Evolutionary conservation across 1,284 basidiomycete species (phyloP).

Genomic region (Marasmius sp.): DNA sequence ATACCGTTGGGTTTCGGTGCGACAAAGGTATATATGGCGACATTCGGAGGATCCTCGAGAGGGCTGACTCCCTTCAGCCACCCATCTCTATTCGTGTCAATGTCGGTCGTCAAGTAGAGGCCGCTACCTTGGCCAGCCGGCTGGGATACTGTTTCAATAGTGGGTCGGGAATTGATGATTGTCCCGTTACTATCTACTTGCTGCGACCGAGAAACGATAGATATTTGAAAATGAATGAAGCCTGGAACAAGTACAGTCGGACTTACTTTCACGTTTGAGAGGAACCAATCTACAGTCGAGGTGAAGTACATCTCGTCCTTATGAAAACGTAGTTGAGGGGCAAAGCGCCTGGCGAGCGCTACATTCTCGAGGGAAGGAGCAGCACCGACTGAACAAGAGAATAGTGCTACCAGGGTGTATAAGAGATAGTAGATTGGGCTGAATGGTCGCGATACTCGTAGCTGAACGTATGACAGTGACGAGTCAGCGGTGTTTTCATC

Average conservation of each 20-base stretch:
- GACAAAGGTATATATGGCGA: not conserved
- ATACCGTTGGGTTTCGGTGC: not conserved
- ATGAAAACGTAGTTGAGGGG: not conserved
- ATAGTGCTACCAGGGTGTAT: not conserved
- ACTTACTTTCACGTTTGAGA: not conserved
- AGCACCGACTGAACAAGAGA: not conserved
- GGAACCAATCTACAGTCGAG: constrained; percentile 3
- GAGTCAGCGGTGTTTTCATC: no score
- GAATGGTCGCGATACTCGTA: no score
- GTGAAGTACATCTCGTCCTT: not conserved
- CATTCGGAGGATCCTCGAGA: not conserved
- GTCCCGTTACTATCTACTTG: not conserved
- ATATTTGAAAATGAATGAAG: not conserved
- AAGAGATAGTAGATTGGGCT: no score
- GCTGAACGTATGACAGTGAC: no score
- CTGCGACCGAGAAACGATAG: not conserved
- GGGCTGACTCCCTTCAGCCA: not conserved
- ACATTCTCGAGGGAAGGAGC: not conserved
- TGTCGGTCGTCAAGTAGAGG: not conserved
- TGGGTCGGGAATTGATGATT: not conserved
- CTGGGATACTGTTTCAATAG: not conserved
- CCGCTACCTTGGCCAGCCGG: not conserved
- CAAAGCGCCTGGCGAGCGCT: not conserved
- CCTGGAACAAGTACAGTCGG: not conserved
- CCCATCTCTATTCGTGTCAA: not conserved